These are phyloP conservation scores for Domatiomyces catenatus DNA, from an alignment of 2,329 filamentous ascomycete species.

Conservation along the genomic window DNA sequence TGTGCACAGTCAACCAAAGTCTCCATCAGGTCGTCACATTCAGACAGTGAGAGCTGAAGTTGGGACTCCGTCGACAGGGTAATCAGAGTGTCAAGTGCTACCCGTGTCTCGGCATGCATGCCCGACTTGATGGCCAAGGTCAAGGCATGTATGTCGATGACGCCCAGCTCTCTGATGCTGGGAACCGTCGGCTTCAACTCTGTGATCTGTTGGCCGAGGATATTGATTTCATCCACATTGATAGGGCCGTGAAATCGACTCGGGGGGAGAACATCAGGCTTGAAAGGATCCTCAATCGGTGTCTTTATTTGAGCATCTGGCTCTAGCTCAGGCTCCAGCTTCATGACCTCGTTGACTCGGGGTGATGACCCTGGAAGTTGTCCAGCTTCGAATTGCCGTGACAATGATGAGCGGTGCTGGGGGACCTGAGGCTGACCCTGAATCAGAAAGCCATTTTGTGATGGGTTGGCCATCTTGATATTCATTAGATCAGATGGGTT, in stretches of 20 bases:
- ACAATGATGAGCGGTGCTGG: constrained; percentile 18
- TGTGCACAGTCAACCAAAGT: constrained; percentile 81
- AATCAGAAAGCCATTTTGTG: constrained; percentile 24
- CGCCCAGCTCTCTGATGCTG: constrained; percentile 58
- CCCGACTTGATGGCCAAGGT: constrained; percentile 82
- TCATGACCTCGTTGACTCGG: constrained; percentile 9
- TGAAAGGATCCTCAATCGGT: constrained; percentile 31
- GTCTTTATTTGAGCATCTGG: constrained; percentile 22
- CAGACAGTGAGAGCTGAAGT: constrained; percentile 51
- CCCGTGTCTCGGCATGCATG: constrained; percentile 72
- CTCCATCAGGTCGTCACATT: constrained; percentile 78
- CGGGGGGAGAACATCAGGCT: constrained; percentile 29
- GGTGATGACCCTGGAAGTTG: constrained; percentile 16
- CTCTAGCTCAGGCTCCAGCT: constrained; percentile 19
- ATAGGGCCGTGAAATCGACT: constrained; percentile 56
- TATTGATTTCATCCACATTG: constrained; percentile 48
- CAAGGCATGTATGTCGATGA: constrained; percentile 79
- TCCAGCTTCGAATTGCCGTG: constrained; percentile 17
- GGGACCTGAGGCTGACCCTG: constrained; percentile 21
- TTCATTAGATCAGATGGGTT: constrained; percentile 10
- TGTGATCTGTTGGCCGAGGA: constrained; percentile 51
- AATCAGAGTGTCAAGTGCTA: constrained; percentile 72
- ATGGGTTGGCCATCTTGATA: constrained; percentile 17
- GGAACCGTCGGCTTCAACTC: constrained; percentile 61
- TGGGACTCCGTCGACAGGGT: constrained; percentile 51